Evolutionary conservation across 768 basidiomycete genomes (phyloP).

Genomic region (Sistotremastrum suecicum): DNA sequence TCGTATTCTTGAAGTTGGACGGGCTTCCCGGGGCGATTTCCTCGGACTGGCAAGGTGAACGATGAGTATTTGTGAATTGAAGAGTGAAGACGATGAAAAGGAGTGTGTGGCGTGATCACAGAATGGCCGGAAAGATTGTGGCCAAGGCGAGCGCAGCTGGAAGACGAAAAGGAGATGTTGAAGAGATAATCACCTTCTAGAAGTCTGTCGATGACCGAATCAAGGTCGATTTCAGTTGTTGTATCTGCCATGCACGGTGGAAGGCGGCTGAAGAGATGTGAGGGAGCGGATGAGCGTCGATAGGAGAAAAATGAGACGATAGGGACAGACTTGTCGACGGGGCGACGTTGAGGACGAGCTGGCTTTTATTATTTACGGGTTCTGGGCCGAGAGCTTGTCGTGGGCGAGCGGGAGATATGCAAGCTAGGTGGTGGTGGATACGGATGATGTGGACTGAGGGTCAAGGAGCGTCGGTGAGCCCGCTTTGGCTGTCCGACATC

Average conservation of each 20-base stretch:
- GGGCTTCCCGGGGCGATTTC: slow-evolving; percentile 96
- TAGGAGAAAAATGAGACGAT: too few relatives aligned
- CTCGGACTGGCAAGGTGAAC: slow-evolving; percentile 55
- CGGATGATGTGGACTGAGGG: too few relatives aligned
- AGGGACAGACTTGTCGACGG: neutral
- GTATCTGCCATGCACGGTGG: slow-evolving; percentile 52
- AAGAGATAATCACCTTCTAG: slow-evolving; percentile 71
- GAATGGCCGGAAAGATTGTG: slow-evolving; percentile 6
- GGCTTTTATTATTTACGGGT: neutral
- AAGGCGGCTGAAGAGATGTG: neutral
- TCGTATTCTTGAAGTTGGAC: slow-evolving; percentile 98
- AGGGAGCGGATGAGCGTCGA: neutral
- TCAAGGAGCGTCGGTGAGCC: too few relatives aligned
- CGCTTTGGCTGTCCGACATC: slow-evolving; percentile 1
- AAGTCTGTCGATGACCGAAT: slow-evolving; percentile 97
- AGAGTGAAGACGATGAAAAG: neutral
- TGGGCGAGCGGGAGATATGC: too few relatives aligned
- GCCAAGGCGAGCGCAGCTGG: neutral
- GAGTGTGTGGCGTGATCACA: neutral
- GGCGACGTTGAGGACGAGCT: neutral
- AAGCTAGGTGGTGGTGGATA: too few relatives aligned
- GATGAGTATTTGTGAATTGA: neutral
- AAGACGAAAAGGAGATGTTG: slow-evolving; percentile 4
- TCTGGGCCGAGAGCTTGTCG: too few relatives aligned
- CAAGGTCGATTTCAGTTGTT: slow-evolving; percentile 90